These are phyloP conservation scores for Tuber microsphaerosporum DNA, from an alignment of 495 filamentous ascomycete species.

Conservation along the genomic window DNA sequence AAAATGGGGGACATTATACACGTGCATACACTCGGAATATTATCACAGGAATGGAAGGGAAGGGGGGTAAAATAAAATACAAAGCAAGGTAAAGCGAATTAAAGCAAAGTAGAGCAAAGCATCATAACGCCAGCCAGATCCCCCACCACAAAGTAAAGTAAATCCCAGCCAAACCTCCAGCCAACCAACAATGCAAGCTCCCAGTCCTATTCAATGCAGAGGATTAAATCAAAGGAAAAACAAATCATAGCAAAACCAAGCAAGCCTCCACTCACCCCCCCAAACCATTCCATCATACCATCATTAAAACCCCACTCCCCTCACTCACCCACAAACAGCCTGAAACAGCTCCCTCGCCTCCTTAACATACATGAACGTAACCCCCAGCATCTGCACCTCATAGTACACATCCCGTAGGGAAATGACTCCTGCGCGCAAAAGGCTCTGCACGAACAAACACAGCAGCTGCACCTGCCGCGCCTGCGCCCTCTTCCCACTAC, in stretches of 20 bases:
- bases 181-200: background rate
- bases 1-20: background rate
- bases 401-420: conserved; percentile 42
- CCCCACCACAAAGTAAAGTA: conserved; percentile 1
- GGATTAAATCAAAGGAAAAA: background rate
- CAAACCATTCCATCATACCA: background rate
- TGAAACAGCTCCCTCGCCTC: conserved; percentile 40
- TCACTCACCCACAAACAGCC: conserved; percentile 18
- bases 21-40: background rate
- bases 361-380: conserved; percentile 45
- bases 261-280: background rate
- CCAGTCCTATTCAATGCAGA: background rate
- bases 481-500: conserved; percentile 32
- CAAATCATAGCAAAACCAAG: background rate
- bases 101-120: background rate
- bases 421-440: conserved; percentile 41
- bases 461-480: conserved; percentile 42
- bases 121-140: background rate
- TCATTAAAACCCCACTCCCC: background rate
- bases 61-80: background rate
- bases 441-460: conserved; percentile 44
- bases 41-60: background rate
- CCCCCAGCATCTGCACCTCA: conserved; percentile 45
- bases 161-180: background rate
- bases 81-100: background rate